phyloP scores from a whole-genome alignment of 495 filamentous ascomycete species.

The Penicillium silybi region DNA sequence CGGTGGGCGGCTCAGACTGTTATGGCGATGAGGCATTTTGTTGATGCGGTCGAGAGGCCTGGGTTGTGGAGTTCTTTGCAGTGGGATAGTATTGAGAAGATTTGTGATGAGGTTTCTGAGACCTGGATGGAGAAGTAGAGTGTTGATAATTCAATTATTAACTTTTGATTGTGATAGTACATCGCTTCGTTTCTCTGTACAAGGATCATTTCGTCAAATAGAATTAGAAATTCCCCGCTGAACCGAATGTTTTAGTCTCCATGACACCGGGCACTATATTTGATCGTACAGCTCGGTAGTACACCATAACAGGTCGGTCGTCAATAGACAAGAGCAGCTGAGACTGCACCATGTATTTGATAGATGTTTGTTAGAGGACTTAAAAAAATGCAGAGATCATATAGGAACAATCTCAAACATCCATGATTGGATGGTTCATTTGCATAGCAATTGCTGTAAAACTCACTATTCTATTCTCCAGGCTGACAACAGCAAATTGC shows the following conservation, averaged over 20 bases:
- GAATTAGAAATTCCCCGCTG: slow-evolving; percentile 5
- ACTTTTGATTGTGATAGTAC: background rate
- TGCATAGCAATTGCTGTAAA: too few species aligned
- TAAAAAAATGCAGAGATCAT: too few species aligned
- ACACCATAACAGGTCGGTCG: slow-evolving; percentile 22
- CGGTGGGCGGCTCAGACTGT: slow-evolving; percentile 48
- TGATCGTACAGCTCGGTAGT: slow-evolving; percentile 25
- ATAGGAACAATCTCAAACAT: too few species aligned
- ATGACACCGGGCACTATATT: slow-evolving; percentile 25
- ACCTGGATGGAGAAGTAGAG: slow-evolving; percentile 17
- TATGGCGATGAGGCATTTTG: slow-evolving; percentile 46
- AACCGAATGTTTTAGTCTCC: slow-evolving; percentile 14
- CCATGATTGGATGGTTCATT: too few species aligned
- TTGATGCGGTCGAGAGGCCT: slow-evolving; percentile 35
- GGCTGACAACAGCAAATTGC: slow-evolving; percentile 51
- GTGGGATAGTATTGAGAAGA: slow-evolving; percentile 27
- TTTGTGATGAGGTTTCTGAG: slow-evolving; percentile 16
- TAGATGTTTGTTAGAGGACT: too few species aligned
- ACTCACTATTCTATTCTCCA: too few species aligned
- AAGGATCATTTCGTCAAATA: slow-evolving; percentile 10
- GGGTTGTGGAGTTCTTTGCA: slow-evolving; percentile 28
- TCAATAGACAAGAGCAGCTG: slow-evolving; percentile 30
- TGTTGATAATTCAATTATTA: background rate
- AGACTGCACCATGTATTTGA: slow-evolving; percentile 12
- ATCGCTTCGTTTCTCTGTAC: background rate